Conservation (phyloP, 768 basidiomycete species). For the Rhodotorula sphaerocarpa region DNA sequence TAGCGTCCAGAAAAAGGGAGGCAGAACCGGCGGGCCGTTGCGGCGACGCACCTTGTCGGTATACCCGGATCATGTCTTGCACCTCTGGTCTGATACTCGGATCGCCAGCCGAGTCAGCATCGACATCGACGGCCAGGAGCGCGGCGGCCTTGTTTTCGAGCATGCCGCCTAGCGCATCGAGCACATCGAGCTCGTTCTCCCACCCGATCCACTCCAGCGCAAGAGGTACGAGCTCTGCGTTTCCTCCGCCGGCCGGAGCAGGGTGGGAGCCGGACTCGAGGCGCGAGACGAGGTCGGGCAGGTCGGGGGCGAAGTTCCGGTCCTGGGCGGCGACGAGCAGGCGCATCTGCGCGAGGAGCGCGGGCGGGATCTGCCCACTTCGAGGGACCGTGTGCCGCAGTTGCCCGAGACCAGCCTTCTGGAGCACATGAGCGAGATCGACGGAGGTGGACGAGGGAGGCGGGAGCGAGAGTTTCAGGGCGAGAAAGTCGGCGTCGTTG, state of each 20-base stretch:
- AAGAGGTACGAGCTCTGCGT: conserved; percentile 37
- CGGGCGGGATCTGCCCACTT: conserved; percentile 39
- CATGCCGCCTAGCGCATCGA: conserved; percentile 63
- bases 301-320: too few species aligned
- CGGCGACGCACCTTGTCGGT: conserved; percentile 23
- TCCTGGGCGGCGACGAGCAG: conserved; percentile 37
- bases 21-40: too few species aligned
- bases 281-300: too few species aligned
- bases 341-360: conserved; percentile 42
- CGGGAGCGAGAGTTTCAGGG: conserved; percentile 29
- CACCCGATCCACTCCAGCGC: conserved; percentile 42
- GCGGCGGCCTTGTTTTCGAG: conserved; percentile 41
- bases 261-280: too few species aligned
- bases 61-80: conserved; percentile 51
- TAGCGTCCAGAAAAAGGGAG: neutral
- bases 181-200: conserved; percentile 62
- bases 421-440: conserved; percentile 1
- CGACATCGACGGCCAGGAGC: conserved; percentile 11
- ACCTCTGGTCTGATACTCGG: conserved; percentile 53
- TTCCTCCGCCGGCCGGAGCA: conserved; percentile 34
- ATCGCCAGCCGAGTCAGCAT: neutral
- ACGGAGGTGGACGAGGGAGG: conserved; percentile 16
- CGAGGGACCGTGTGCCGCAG: conserved; percentile 48
- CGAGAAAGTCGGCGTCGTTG: conserved; percentile 80
- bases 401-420: conserved; percentile 51